A percentile compares a stretch with the other conserved stretches of the same genome.
phyloP scores from a whole-genome alignment of 179 eudicot genomes.

The Beta corolliflora region DNA sequence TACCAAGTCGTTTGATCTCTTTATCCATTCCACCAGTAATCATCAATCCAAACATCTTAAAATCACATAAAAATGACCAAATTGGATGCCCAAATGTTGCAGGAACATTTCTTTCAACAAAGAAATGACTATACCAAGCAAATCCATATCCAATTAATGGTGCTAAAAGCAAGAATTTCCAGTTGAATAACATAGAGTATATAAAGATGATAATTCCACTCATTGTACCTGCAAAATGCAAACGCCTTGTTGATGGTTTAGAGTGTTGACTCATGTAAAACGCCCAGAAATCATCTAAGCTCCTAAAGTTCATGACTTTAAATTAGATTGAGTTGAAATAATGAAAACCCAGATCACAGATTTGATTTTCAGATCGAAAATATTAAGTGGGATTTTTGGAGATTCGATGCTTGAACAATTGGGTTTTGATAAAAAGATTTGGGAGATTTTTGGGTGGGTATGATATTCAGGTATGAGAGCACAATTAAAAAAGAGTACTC shows the following conservation, averaged over 20 bases:
- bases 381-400: no score
- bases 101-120: conserved; percentile 73
- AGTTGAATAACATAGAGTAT: conserved; percentile 55
- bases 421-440: no score
- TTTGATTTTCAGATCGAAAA: not conserved
- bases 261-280: conserved; percentile 87
- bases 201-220: conserved; percentile 47
- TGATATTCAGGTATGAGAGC: no score
- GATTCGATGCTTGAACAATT: no score
- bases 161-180: conserved; percentile 57
- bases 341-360: not conserved
- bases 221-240: conserved; percentile 76
- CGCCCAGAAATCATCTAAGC: conserved; percentile 88
- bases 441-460: no score
- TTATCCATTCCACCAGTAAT: conserved; percentile 73
- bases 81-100: conserved; percentile 85
- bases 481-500: no score
- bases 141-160: conserved; percentile 78
- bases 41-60: conserved; percentile 91
- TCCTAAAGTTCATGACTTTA: conserved; percentile 59
- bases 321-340: not conserved
- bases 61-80: conserved; percentile 85
- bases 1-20: conserved; percentile 82
- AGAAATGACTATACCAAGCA: conserved; percentile 89
- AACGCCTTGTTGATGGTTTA: conserved; percentile 75